Evolutionary conservation across 2,329 filamentous ascomycete genomes (phyloP).

Genomic region (Monilinia laxa): DNA sequence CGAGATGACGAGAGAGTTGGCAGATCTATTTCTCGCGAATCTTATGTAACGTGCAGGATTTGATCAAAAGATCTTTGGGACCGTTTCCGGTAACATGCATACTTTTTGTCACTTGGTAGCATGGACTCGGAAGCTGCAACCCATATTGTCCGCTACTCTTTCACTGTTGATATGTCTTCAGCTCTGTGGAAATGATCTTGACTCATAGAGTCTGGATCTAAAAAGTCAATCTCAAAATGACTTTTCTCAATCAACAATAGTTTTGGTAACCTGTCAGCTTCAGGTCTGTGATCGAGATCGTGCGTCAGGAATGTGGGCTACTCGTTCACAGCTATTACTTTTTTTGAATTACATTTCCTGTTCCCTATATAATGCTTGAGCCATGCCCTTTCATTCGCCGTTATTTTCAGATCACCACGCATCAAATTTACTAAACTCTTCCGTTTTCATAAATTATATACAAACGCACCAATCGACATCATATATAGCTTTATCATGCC

Average conservation of each 20-base stretch:
- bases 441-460: background rate
- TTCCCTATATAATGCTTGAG: slow-evolving; percentile 11
- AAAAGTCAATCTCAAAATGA: slow-evolving; percentile 16
- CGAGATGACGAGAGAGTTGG: slow-evolving; percentile 12
- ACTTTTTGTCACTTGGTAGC: slow-evolving; percentile 17
- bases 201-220: slow-evolving; percentile 10
- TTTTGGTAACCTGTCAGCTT: slow-evolving; percentile 9
- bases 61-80: slow-evolving; percentile 21
- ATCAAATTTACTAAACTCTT: background rate
- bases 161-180: slow-evolving; percentile 12
- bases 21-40: slow-evolving; percentile 24
- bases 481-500: slow-evolving; percentile 47
- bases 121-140: slow-evolving; percentile 20
- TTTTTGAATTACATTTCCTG: background rate
- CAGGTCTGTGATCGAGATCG: slow-evolving; percentile 20
- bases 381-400: background rate
- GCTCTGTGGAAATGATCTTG: slow-evolving; percentile 19
- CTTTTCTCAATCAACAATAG: slow-evolving; percentile 10
- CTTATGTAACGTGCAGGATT: slow-evolving; percentile 13
- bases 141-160: slow-evolving; percentile 16
- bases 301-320: slow-evolving; percentile 20
- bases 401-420: background rate
- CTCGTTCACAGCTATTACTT: slow-evolving; percentile 9
- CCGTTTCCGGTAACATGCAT: slow-evolving; percentile 20
- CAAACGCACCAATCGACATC: background rate